Evolutionary conservation across 108 stramenopile species (phyloP).

Genomic region (Pseudonitzschia delicatissima): DNA sequence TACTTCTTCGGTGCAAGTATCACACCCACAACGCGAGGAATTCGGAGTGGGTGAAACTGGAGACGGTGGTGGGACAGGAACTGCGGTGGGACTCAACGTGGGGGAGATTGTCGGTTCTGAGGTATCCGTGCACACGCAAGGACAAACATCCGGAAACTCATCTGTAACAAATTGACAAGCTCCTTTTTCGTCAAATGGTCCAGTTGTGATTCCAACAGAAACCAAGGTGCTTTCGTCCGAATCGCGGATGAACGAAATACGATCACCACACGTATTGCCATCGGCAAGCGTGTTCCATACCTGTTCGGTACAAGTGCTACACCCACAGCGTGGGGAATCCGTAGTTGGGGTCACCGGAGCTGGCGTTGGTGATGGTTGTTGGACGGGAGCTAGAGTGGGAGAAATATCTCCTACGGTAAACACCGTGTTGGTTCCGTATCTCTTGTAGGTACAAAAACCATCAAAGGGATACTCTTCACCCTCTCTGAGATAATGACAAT

Average conservation of each 20-base stretch:
- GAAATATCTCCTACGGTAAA: background rate
- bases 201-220: background rate
- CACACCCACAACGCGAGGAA: background rate
- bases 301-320: background rate
- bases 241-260: background rate
- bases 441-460: conserved; percentile 40
- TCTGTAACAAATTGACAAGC: background rate
- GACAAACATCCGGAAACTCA: background rate
- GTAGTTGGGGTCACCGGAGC: background rate
- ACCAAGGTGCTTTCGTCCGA: background rate
- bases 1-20: background rate
- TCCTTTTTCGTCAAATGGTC: background rate
- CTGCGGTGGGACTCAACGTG: background rate
- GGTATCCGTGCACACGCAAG: background rate
- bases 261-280: background rate
- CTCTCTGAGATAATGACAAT: conserved; percentile 29
- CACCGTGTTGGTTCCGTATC: background rate
- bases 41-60: background rate
- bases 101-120: background rate
- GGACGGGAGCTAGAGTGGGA: background rate
- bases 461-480: conserved; percentile 26
- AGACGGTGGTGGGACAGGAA: background rate
- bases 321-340: background rate
- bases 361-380: background rate
- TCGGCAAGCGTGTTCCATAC: background rate